Percentiles rank a stretch among this genome's conserved stretches.
phyloP scores from a whole-genome alignment of 805 yeast species.

The Wickerhamomyces tratensis region DNA sequence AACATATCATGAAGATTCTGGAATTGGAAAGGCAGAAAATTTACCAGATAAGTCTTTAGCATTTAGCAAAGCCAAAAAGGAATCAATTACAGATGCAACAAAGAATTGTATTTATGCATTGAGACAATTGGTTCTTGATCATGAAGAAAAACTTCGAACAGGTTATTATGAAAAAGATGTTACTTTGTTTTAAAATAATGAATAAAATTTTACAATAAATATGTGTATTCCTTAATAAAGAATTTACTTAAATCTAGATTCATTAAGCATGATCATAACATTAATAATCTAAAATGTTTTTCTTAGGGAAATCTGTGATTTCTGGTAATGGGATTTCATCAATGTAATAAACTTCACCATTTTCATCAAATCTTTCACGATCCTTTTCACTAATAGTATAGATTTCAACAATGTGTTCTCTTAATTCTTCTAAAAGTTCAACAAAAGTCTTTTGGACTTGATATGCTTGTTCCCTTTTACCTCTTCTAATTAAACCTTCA shows the following conservation, averaged over 20 bases:
- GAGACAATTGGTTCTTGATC: constrained; percentile 46
- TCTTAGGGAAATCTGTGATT: constrained; percentile 52
- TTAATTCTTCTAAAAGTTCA: constrained; percentile 45
- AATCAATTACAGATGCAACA: constrained; percentile 77
- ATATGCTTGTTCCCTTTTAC: constrained; percentile 69
- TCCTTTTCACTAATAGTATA: constrained; percentile 77
- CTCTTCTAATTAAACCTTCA: constrained; percentile 61
- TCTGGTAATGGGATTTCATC: constrained; percentile 70
- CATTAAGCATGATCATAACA: too few species aligned
- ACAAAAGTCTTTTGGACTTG: constrained; percentile 63
- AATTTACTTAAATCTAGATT: not conserved
- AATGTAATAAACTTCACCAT: constrained; percentile 72
- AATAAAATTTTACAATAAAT: constrained; percentile 1
- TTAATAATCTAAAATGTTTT: constrained; percentile 50
- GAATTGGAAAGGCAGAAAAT: constrained; percentile 64
- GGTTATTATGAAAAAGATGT: constrained; percentile 23
- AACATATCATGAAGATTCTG: constrained; percentile 69
- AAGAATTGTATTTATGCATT: constrained; percentile 74
- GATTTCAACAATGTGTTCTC: constrained; percentile 62
- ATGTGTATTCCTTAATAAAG: not conserved
- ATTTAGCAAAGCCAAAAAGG: constrained; percentile 72
- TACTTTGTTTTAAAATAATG: constrained; percentile 20
- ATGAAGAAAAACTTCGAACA: constrained; percentile 21
- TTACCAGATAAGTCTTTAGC: constrained; percentile 58
- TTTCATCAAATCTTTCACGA: constrained; percentile 81